Evolutionary conservation across 2,329 filamentous ascomycete genomes (phyloP).

Genomic region (Pseudohalonectria lignicola): DNA sequence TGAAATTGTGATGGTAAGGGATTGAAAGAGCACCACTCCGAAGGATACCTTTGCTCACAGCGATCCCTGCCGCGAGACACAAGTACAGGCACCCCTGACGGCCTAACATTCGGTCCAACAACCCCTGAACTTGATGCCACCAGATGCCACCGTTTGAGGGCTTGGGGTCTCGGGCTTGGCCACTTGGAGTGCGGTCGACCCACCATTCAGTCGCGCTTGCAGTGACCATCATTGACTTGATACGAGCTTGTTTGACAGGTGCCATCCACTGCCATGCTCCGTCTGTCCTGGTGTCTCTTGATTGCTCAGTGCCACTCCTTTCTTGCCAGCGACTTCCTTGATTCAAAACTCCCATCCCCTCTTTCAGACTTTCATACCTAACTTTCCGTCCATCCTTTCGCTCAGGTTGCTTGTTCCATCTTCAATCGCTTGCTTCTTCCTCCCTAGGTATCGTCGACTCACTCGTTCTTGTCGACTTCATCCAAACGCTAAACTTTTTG

Average conservation of each 20-base stretch:
- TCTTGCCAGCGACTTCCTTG: constrained; percentile 2
- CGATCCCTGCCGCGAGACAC: too few species aligned
- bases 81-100: too few species aligned
- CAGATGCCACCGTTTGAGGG: too few species aligned
- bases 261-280: neutral
- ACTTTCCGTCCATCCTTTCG: constrained; percentile 1
- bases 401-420: neutral
- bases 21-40: too few species aligned
- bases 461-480: constrained; percentile 2
- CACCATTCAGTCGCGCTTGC: too few species aligned
- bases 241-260: neutral
- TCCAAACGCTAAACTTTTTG: constrained; percentile 1
- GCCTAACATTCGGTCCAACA: too few species aligned
- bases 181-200: too few species aligned
- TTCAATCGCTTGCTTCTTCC: neutral
- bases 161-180: too few species aligned
- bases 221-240: neutral
- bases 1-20: too few species aligned
- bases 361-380: constrained; percentile 3
- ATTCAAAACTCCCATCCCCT: constrained; percentile 6
- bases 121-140: too few species aligned
- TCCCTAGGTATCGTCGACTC: constrained; percentile 1
- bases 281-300: neutral
- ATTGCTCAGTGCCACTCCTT: constrained; percentile 5
- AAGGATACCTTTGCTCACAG: too few species aligned